Conservation (phyloP, 1,139 yeast species). For the Sugiyamaella sp. region DNA sequence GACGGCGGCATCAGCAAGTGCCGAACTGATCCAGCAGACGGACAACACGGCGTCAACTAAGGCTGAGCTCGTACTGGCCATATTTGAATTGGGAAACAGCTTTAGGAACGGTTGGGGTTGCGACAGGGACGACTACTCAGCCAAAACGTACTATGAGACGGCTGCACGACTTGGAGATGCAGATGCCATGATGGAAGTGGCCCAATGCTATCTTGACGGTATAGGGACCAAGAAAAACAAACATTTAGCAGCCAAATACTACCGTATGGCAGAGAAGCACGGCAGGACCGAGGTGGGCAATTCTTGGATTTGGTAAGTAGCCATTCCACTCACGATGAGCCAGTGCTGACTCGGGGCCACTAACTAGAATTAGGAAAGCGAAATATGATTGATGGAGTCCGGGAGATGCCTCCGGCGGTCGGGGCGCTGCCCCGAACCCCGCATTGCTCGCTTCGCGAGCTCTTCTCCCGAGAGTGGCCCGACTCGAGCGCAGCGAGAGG, state of each 20-base stretch:
- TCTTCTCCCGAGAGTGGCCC: background rate
- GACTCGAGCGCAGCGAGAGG: constrained; percentile 2
- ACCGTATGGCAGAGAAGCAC: constrained; percentile 37
- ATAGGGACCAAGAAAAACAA: constrained; percentile 42
- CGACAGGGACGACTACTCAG: constrained; percentile 36
- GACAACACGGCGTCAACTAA: constrained; percentile 26
- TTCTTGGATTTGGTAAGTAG: constrained; percentile 43
- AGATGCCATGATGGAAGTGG: constrained; percentile 43
- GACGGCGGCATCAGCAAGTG: constrained; percentile 33
- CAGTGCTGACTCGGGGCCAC: background rate
- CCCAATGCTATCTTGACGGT: constrained; percentile 39
- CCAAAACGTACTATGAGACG: constrained; percentile 40
- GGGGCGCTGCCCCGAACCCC: background rate
- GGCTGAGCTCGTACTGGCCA: constrained; percentile 40
- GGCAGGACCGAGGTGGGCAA: constrained; percentile 42
- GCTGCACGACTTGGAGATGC: constrained; percentile 43
- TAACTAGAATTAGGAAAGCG: constrained; percentile 13
- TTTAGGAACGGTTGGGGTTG: constrained; percentile 44
- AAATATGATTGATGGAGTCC: constrained; percentile 8
- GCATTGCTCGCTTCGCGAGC: background rate
- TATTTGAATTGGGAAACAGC: constrained; percentile 43
- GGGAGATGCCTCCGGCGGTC: background rate
- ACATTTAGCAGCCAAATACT: constrained; percentile 39
- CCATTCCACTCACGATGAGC: background rate
- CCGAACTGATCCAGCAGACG: constrained; percentile 6